Conservation (phyloP, 2,329 filamentous ascomycete species). For the Colletotrichum lindemuthianum region DNA sequence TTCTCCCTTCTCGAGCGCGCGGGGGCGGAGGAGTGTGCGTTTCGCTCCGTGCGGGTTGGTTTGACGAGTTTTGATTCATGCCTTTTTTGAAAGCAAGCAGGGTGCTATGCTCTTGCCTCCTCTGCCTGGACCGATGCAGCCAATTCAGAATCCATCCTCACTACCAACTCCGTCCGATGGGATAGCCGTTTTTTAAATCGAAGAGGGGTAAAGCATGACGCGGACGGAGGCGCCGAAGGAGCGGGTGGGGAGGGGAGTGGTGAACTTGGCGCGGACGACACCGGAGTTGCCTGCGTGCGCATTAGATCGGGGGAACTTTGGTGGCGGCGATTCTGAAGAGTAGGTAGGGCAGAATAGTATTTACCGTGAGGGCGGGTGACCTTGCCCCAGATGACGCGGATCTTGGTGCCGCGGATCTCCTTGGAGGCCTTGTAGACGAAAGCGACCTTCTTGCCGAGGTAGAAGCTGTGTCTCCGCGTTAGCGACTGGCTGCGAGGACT, state of each 20-base stretch:
- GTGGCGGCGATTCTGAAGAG: neutral
- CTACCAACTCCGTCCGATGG: conserved; percentile 68
- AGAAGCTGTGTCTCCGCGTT: conserved; percentile 71
- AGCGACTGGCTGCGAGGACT: conserved; percentile 32
- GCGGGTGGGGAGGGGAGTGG: conserved; percentile 93
- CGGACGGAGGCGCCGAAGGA: conserved; percentile 96
- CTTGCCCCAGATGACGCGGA: conserved; percentile 99
- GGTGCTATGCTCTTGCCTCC: conserved; percentile 58
- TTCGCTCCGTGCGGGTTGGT: conserved; percentile 39
- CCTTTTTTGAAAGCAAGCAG: conserved; percentile 57
- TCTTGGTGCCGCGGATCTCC: conserved; percentile 97
- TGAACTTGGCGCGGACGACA: conserved; percentile 97
- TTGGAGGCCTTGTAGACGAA: conserved; percentile 97
- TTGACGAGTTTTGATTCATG: conserved; percentile 65
- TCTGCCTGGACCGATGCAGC: conserved; percentile 69
- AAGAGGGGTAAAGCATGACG: conserved; percentile 98
- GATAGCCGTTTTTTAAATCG: conserved; percentile 78
- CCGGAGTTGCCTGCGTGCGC: conserved; percentile 84
- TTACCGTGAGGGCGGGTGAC: conserved; percentile 94
- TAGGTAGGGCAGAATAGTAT: conserved; percentile 41
- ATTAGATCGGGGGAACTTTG: conserved; percentile 17
- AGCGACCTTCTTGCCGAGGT: conserved; percentile 98
- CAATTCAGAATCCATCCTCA: conserved; percentile 71
- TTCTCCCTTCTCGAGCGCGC: conserved; percentile 16
- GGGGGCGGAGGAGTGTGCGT: conserved; percentile 32